These are phyloP conservation scores for Talaromyces liani DNA, from an alignment of 495 filamentous ascomycete genomes.

Conservation along the genomic window DNA sequence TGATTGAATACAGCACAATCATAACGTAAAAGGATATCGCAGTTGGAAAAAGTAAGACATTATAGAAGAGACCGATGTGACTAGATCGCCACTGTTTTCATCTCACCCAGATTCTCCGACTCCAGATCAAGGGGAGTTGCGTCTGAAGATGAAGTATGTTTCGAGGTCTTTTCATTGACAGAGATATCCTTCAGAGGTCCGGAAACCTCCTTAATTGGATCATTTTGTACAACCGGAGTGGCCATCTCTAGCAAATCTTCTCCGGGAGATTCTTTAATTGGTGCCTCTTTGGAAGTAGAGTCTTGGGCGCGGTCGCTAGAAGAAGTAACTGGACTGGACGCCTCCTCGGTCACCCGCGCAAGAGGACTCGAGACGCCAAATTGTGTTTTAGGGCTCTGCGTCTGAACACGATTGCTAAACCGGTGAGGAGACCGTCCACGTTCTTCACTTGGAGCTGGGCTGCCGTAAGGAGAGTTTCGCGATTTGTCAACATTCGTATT, in stretches of 20 bases:
- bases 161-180: conserved; percentile 26
- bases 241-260: conserved; percentile 41
- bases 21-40: conserved; percentile 2
- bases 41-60: not conserved
- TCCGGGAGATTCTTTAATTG: conserved; percentile 19
- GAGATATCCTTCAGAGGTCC: conserved; percentile 15
- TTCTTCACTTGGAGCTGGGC: conserved; percentile 42
- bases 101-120: conserved; percentile 40
- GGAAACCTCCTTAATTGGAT: conserved; percentile 7
- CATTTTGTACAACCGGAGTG: conserved; percentile 33
- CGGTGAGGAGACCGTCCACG: conserved; percentile 49
- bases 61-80: not conserved
- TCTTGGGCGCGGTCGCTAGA: conserved; percentile 26
- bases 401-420: conserved; percentile 38
- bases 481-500: conserved; percentile 28
- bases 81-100: conserved; percentile 52
- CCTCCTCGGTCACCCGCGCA: conserved; percentile 46
- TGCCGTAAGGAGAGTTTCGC: conserved; percentile 46
- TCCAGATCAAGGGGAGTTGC: conserved; percentile 23
- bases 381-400: conserved; percentile 41
- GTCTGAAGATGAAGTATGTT: conserved; percentile 21
- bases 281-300: conserved; percentile 21
- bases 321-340: conserved; percentile 26
- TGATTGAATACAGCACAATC: not conserved
- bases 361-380: conserved; percentile 48